Conservation (phyloP, 257 asterid genomes). For the Fraxinus excelsior region DNA sequence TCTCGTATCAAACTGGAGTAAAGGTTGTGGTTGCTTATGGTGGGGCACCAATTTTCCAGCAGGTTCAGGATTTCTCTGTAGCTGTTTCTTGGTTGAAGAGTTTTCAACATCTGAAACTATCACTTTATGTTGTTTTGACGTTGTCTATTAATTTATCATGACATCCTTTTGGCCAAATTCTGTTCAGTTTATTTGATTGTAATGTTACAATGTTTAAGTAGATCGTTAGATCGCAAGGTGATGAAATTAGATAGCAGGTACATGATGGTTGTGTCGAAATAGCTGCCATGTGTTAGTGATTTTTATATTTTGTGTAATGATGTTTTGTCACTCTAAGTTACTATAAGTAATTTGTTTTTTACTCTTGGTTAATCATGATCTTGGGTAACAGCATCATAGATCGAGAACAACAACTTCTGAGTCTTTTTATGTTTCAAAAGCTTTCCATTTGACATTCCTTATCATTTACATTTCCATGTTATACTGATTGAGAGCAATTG, state of each 20-base stretch:
- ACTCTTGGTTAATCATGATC: not conserved
- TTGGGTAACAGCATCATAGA: not conserved
- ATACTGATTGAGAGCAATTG: not conserved
- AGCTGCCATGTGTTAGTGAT: too few species aligned
- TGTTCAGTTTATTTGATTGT: not conserved
- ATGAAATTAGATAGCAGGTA: not conserved
- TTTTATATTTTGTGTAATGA: not conserved
- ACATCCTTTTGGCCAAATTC: not conserved
- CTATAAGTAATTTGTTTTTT: not conserved
- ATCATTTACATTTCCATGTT: not conserved
- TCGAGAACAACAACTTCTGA: not conserved
- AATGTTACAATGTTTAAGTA: not conserved
- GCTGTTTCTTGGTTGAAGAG: not conserved
- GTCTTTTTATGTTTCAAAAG: not conserved
- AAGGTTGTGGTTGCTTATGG: constrained; percentile 73
- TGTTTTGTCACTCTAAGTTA: not conserved
- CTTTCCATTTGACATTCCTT: not conserved
- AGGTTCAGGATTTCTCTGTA: constrained; percentile 36
- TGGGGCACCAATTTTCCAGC: constrained; percentile 62
- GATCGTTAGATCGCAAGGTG: not conserved
- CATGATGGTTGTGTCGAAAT: not conserved
- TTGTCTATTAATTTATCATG: not conserved
- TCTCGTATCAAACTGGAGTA: constrained; percentile 62
- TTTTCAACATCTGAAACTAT: not conserved
- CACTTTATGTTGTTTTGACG: not conserved